Evolutionary conservation across 2,329 filamentous ascomycete genomes (phyloP).

Genomic region (Xylaria sp.): DNA sequence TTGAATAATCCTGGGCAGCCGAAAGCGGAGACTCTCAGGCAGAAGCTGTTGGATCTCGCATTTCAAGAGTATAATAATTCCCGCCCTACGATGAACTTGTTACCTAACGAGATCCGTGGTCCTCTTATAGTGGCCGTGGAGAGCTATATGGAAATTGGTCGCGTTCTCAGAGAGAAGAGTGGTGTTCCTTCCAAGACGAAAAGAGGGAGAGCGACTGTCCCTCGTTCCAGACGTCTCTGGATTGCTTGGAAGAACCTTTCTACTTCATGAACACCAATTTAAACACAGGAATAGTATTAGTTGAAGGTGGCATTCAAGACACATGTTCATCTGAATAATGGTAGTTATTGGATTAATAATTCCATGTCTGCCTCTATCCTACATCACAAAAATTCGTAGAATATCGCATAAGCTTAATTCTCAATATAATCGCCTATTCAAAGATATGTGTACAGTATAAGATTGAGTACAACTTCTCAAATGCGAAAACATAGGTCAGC

Average conservation of each 20-base stretch:
- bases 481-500: background rate
- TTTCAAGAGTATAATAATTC: slow-evolving; percentile 69
- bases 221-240: slow-evolving; percentile 47
- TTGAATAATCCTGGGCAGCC: slow-evolving; percentile 61
- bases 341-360: background rate
- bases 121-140: slow-evolving; percentile 77
- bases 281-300: background rate
- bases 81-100: slow-evolving; percentile 66
- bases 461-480: background rate
- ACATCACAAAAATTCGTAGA: too few relatives aligned
- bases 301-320: background rate
- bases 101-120: slow-evolving; percentile 70
- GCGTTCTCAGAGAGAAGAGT: slow-evolving; percentile 62
- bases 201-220: slow-evolving; percentile 47
- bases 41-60: slow-evolving; percentile 67
- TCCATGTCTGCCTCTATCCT: too few relatives aligned
- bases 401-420: too few relatives aligned
- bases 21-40: slow-evolving; percentile 62
- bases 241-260: slow-evolving; percentile 50
- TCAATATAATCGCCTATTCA: too few relatives aligned
- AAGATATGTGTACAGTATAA: background rate
- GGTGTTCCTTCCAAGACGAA: slow-evolving; percentile 40
- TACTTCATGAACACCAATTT: slow-evolving; percentile 18
- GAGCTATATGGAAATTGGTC: slow-evolving; percentile 80
- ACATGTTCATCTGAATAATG: background rate